A percentile compares a stretch with the other conserved stretches of the same genome.
phyloP scores from a whole-genome alignment of 176 grass and related monocot species.

The Luzula sylvatica region DNA sequence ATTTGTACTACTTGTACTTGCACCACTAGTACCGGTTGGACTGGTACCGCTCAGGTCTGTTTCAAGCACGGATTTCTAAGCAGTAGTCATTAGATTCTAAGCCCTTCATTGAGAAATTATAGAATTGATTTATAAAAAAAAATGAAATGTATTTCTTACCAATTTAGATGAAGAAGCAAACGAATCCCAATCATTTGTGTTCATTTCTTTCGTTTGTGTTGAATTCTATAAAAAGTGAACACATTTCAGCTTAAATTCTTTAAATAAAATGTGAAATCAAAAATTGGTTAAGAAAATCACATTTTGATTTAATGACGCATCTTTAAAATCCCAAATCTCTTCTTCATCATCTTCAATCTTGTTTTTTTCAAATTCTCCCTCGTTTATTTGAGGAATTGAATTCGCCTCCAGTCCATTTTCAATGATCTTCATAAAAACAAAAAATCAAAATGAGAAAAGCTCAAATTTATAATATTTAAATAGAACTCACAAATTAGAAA shows the following conservation, averaged over 20 bases:
- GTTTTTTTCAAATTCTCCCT: not conserved
- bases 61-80: slow-evolving; percentile 14
- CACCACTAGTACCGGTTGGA: no score
- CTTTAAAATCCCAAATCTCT: slow-evolving; percentile 9
- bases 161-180: slow-evolving; percentile 22
- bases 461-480: no score
- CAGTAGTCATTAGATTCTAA: slow-evolving; percentile 6
- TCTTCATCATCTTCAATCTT: slow-evolving; percentile 5
- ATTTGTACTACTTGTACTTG: not conserved
- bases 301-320: slow-evolving; percentile 4
- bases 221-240: not conserved
- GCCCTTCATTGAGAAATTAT: not conserved
- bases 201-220: not conserved
- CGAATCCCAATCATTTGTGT: not conserved
- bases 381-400: slow-evolving; percentile 1
- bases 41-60: not conserved
- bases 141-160: slow-evolving; percentile 3
- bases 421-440: slow-evolving; percentile 12
- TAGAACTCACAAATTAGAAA: not conserved
- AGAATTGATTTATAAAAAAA: slow-evolving; percentile 6
- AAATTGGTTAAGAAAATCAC: slow-evolving; percentile 5
- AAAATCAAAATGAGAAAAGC: not conserved
- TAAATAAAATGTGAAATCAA: not conserved
- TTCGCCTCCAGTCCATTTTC: not conserved
- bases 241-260: slow-evolving; percentile 9